Conservation (phyloP, 148 eudicot genomes). For the Salicornia ramosissima region DNA sequence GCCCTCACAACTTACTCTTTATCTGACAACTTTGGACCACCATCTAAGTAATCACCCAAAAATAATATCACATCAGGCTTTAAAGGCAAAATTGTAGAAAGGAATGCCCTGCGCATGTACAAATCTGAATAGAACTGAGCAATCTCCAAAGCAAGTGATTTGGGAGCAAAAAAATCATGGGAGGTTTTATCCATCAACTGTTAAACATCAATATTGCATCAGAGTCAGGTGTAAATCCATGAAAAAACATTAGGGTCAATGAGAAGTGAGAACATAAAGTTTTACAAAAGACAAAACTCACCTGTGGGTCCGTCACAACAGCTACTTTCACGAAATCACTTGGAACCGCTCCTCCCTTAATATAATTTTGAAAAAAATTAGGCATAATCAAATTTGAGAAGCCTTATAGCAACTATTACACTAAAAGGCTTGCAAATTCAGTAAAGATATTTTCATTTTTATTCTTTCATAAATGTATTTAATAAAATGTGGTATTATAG, state of each 20-base stretch:
- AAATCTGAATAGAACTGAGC: slow-evolving; percentile 81
- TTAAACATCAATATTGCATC: slow-evolving; percentile 15
- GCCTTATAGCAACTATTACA: too few species aligned
- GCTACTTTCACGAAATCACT: slow-evolving; percentile 67
- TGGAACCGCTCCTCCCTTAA: slow-evolving; percentile 33
- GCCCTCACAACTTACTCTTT: slow-evolving; percentile 60
- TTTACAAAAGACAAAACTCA: slow-evolving; percentile 22
- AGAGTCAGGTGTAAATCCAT: neutral
- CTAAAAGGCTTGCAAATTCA: too few species aligned
- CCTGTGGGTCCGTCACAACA: slow-evolving; percentile 93
- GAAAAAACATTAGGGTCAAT: slow-evolving; percentile 5
- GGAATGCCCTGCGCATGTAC: slow-evolving; percentile 82
- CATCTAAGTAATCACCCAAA: slow-evolving; percentile 92
- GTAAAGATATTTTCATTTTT: too few species aligned
- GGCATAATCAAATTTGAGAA: slow-evolving; percentile 7
- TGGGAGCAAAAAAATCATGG: slow-evolving; percentile 61
- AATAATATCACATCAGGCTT: slow-evolving; percentile 78
- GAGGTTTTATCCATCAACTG: slow-evolving; percentile 93
- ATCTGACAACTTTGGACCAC: slow-evolving; percentile 59
- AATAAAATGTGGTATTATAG: too few species aligned
- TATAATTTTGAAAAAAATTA: slow-evolving; percentile 9
- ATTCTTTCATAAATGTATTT: too few species aligned
- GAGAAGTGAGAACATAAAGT: too few species aligned
- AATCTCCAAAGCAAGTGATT: slow-evolving; percentile 67
- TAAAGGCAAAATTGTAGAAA: slow-evolving; percentile 64